phyloP scores from a whole-genome alignment of 495 filamentous ascomycete species.

The Zalerion maritima region DNA sequence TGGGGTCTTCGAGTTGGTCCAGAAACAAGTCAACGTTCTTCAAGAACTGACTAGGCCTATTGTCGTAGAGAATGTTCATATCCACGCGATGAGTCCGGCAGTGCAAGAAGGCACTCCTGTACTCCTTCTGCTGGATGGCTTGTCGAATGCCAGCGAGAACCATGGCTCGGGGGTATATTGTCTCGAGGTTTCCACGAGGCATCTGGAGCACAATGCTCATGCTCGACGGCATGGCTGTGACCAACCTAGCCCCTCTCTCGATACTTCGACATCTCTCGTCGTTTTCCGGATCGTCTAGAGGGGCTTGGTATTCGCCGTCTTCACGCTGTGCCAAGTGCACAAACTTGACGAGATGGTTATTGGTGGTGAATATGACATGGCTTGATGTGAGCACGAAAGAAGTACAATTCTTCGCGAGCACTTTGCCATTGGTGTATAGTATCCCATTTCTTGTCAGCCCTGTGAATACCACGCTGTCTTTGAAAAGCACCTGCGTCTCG shows the following conservation, averaged over 20 bases:
- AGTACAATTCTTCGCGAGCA: slow-evolving; percentile 72
- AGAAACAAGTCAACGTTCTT: slow-evolving; percentile 60
- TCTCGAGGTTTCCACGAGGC: slow-evolving; percentile 90
- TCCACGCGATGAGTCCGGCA: slow-evolving; percentile 91
- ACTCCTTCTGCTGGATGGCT: slow-evolving; percentile 64
- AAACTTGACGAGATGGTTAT: slow-evolving; percentile 83
- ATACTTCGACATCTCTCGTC: slow-evolving; percentile 89
- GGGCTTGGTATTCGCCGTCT: slow-evolving; percentile 43
- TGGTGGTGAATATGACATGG: slow-evolving; percentile 84
- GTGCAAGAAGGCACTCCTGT: slow-evolving; percentile 66
- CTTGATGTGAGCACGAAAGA: slow-evolving; percentile 72
- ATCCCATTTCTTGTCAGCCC: slow-evolving; percentile 57
- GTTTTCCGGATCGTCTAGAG: slow-evolving; percentile 73
- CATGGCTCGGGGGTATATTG: slow-evolving; percentile 83
- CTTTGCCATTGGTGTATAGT: slow-evolving; percentile 60
- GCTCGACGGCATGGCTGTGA: slow-evolving; percentile 78
- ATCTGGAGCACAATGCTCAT: slow-evolving; percentile 79
- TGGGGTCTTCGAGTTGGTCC: slow-evolving; percentile 69
- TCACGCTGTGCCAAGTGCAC: slow-evolving; percentile 58
- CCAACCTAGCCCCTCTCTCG: slow-evolving; percentile 72
- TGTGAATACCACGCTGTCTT: slow-evolving; percentile 37
- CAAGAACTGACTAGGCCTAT: slow-evolving; percentile 72
- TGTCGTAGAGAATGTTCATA: slow-evolving; percentile 96
- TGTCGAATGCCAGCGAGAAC: slow-evolving; percentile 77
- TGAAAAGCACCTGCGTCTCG: too few relatives aligned